These are phyloP conservation scores for Phytophthora citrophthora DNA, from an alignment of 352 stramenopile genomes.

Conservation along the genomic window DNA sequence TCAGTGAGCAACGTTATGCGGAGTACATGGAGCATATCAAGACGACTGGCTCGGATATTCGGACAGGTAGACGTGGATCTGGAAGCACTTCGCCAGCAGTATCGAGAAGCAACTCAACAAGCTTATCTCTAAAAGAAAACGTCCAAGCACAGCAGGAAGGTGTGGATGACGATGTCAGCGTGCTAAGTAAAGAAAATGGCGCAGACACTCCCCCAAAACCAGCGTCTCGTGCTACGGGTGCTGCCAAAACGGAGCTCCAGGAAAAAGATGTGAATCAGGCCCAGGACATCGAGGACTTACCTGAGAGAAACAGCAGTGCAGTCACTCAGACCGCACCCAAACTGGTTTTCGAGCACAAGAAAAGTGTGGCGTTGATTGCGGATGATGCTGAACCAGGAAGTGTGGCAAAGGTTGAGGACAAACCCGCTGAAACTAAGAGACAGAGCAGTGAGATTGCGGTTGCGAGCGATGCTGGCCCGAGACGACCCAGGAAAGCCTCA, in stretches of 20 bases:
- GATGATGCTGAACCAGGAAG: conserved; percentile 4
- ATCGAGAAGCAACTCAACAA: conserved; percentile 23
- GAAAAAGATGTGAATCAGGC: neutral
- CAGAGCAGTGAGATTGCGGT: neutral
- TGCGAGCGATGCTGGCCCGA: neutral
- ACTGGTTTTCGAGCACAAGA: conserved; percentile 61
- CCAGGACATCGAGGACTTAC: conserved; percentile 57
- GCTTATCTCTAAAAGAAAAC: conserved; percentile 5
- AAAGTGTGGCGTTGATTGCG: conserved; percentile 18
- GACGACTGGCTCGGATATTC: conserved; percentile 72
- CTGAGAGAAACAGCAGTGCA: conserved; percentile 45
- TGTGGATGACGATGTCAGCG: conserved; percentile 26
- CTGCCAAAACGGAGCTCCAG: neutral
- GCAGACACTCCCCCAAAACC: neutral
- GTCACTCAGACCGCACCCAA: conserved; percentile 33
- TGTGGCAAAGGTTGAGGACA: conserved; percentile 4
- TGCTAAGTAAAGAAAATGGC: conserved; percentile 28
- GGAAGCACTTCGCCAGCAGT: conserved; percentile 12
- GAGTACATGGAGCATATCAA: conserved; percentile 82
- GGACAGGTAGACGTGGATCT: conserved; percentile 55
- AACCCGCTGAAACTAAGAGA: neutral
- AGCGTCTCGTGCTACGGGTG: neutral
- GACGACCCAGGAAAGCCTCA: conserved; percentile 21
- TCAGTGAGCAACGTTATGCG: conserved; percentile 72
- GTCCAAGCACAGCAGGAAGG: conserved; percentile 2